Percentiles rank a stretch among this genome's conserved stretches.
Conservation (phyloP, 257 asterid species). For the Coffea eugenioides region DNA sequence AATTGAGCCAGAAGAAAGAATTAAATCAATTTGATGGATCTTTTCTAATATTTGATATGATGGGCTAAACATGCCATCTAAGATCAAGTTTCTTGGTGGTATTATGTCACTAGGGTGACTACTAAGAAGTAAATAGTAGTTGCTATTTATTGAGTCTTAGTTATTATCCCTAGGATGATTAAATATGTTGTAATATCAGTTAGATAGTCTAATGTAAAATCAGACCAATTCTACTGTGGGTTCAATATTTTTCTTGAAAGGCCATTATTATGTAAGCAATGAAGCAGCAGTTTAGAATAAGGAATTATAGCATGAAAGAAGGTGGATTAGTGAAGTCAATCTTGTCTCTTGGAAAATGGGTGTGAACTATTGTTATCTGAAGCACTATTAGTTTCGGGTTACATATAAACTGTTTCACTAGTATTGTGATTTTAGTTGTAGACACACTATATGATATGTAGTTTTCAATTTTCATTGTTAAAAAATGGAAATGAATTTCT, state of each 20-base stretch:
- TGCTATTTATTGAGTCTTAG: neutral
- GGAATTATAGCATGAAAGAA: neutral
- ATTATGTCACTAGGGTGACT: neutral
- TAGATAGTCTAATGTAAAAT: neutral
- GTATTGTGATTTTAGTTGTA: neutral
- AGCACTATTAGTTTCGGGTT: neutral
- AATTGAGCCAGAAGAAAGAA: neutral
- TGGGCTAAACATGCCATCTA: neutral
- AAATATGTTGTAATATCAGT: neutral
- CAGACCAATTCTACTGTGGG: neutral
- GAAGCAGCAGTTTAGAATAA: neutral
- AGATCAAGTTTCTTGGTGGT: neutral
- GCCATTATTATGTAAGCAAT: neutral
- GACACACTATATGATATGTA: neutral
- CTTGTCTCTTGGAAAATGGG: too few species aligned
- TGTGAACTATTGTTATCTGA: neutral
- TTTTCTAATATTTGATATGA: neutral
- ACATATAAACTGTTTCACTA: neutral
- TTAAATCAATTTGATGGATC: neutral
- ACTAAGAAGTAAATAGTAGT: neutral
- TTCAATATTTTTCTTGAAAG: neutral
- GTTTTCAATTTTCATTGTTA: neutral
- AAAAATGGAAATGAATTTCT: conserved; percentile 10
- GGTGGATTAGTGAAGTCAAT: neutral
- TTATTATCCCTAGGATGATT: neutral